Evolutionary conservation across 371 early-diverging fungal genomes (phyloP), one percentile per base, ranked within the genome.

Genomic region (Chytridium lagenaria): DNA sequence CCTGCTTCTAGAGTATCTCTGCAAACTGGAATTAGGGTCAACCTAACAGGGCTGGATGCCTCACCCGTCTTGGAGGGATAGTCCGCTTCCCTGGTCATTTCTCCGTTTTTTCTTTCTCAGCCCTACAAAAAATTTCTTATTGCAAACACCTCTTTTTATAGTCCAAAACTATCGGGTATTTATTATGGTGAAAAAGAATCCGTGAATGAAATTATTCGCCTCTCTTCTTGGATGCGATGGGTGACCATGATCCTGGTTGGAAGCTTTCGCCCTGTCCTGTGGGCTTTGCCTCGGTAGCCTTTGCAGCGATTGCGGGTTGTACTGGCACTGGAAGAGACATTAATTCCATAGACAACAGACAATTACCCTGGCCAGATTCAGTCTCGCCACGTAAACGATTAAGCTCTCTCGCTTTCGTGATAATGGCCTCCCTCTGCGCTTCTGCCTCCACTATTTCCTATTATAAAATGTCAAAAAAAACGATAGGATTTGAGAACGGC

Each of bases 161-260:
- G n/a, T n/a, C n/a, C n/a, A n/a, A n/a, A n/a, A n/a, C n/a, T n/a
- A n/a, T n/a, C n/a, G n/a, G n/a, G n/a, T n/a, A n/a, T n/a, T n/a
- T n/a, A n/a, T n/a, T n/a, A n/a, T n/a, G n/a, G n/a, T n/a, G n/a
- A n/a, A n/a, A n/a, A n/a, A n/a, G n/a, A n/a, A n/a, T n/a, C n/a
- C n/a, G n/a, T n/a, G n/a, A n/a, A n/a, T n/a, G n/a, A n/a, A n/a
- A 44, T 44, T 19, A 44, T 44, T 44, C 44, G 7, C 44, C 19
- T 44, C 19, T 44, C 44, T 44, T 44, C 19, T 44, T 44, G 44
- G 44, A 44, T 44, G 44, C 57, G 30, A 30, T 5, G 2, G 76
- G 76, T n/a, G 19, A 26, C 75, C 75, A 75, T n/a, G 75, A 59
- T n/a, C 75, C 75, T 12, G 75, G 75, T 40, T 65, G 65, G 36